A percentile compares a stretch with the other conserved stretches of the same genome.
phyloP scores from a whole-genome alignment of 768 basidiomycete genomes.

The Tylopilus sp. region DNA sequence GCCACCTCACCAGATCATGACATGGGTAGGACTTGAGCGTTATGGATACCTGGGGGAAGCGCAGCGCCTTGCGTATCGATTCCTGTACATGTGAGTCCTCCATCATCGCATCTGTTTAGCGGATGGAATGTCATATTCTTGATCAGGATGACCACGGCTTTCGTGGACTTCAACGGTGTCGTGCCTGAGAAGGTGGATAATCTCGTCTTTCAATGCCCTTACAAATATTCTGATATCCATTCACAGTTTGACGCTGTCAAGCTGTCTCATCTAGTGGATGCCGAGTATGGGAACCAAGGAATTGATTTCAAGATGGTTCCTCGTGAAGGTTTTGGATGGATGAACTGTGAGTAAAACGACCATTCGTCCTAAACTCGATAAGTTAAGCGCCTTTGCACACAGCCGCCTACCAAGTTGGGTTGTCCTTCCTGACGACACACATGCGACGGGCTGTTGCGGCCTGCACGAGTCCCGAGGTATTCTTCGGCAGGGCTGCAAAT shows the following conservation, averaged over 20 bases:
- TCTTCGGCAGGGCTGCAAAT: slow-evolving; percentile 58
- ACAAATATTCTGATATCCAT: not conserved
- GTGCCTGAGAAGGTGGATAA: slow-evolving; percentile 85
- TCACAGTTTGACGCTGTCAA: slow-evolving; percentile 90
- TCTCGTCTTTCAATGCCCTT: not conserved
- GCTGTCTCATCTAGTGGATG: slow-evolving; percentile 93
- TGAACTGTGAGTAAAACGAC: slow-evolving; percentile 65
- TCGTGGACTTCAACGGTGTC: slow-evolving; percentile 96
- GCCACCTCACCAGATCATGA: slow-evolving; percentile 99
- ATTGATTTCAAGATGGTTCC: slow-evolving; percentile 98
- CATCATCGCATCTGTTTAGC: slow-evolving; percentile 2
- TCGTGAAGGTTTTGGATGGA: slow-evolving; percentile 98
- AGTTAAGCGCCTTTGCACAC: slow-evolving; percentile 7
- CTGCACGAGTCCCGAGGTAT: slow-evolving; percentile 89
- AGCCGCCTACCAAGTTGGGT: slow-evolving; percentile 97
- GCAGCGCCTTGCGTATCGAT: slow-evolving; percentile 90
- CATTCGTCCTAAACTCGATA: not conserved
- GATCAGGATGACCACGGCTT: slow-evolving; percentile 85
- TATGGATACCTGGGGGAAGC: slow-evolving; percentile 95
- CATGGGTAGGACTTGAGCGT: slow-evolving; percentile 95
- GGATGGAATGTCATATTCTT: slow-evolving; percentile 1
- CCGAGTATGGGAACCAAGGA: slow-evolving; percentile 95
- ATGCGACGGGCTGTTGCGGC: slow-evolving; percentile 96
- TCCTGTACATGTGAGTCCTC: slow-evolving; percentile 98
- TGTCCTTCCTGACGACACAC: slow-evolving; percentile 87